Evolutionary conservation across 169 alveolate genomes (phyloP), one percentile per base, ranked within the genome.

Genomic region (Plasmodium knowlesi): DNA sequence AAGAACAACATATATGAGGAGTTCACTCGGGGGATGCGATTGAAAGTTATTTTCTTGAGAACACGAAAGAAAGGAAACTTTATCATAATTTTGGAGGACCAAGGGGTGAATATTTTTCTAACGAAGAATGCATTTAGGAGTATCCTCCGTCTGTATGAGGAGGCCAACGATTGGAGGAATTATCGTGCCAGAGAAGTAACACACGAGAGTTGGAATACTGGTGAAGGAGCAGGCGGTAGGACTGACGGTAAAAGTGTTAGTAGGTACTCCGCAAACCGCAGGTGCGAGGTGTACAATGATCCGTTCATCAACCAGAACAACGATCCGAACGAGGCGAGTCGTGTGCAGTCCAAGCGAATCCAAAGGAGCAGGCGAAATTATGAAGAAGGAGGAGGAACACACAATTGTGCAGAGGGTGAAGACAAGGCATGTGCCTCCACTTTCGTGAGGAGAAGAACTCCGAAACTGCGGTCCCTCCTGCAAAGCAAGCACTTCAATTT

Each of bases 1-100:
- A 78, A 88, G 25, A 88, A 88, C 34, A 88, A 88, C 73, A 88
- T 88, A 46, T 79, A 61, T 88, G 94, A 88, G 82, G 83, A 79
- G 25, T 88, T 88, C 82, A 74, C 30, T 25, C 80, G 71, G 46
- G 82, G 82, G 28, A 39, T 88, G 0, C 73, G 22, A 12, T n/a
- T 88, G 22, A 78, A 39, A 8, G 32, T 54, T 78, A 80, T 88
- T 46, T 79, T 16, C 50, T 0, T 57, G 12, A 71, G 72, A 30
- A 39, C 82, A 14, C 46, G 82, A 34, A 37, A 57, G 5, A 37
- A 88, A 76, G 39, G 70, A 50, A 88, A 88, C 61, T 22, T 88
- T 22, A 57, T 79, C 50, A 1, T 67, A 6, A 2, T 88, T 22
- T 34, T 88, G 80, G 71, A 88, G 12, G 71, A 88, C 41, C 14